phyloP scores from a whole-genome alignment of 1,284 basidiomycete genomes.

The Flammula alnicola region DNA sequence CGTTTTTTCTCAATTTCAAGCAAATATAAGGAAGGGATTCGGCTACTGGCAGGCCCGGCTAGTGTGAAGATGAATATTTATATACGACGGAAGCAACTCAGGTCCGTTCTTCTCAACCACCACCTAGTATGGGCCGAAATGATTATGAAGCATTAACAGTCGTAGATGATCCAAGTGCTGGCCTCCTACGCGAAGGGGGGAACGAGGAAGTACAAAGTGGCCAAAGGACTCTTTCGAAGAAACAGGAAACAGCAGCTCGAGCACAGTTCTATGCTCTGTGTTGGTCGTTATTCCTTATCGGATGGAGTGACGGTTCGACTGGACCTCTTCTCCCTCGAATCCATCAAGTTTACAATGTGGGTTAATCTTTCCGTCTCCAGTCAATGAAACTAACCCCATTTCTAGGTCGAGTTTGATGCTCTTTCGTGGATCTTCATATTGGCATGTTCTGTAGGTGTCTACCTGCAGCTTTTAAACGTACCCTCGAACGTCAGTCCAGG shows the following conservation, averaged over 20 bases:
- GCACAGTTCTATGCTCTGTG: slow-evolving; percentile 38
- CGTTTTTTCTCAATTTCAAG: no score
- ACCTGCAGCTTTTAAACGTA: no score
- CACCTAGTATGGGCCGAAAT: no score
- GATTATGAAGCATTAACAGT: slow-evolving; percentile 5
- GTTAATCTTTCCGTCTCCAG: slow-evolving; percentile 10
- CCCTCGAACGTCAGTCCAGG: no score
- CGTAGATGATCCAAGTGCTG: slow-evolving; percentile 4
- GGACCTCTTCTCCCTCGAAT: slow-evolving; percentile 61
- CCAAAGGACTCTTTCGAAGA: slow-evolving; percentile 4
- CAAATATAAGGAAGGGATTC: no score
- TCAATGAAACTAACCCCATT: neutral
- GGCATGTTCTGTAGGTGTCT: slow-evolving; percentile 38
- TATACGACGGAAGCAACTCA: no score
- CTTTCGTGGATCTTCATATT: slow-evolving; percentile 50
- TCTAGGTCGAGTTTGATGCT: slow-evolving; percentile 42
- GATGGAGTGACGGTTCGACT: slow-evolving; percentile 62
- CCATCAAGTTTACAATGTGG: slow-evolving; percentile 55
- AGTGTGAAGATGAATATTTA: no score
- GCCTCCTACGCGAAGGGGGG: neutral
- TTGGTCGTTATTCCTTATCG: slow-evolving; percentile 45
- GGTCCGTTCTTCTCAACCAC: no score
- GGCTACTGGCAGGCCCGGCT: no score
- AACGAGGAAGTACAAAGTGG: neutral
- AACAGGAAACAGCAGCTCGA: slow-evolving; percentile 8